phyloP scores from a whole-genome alignment of 2,329 filamentous ascomycete genomes.

The Phaeophleospora eucalypticola region DNA sequence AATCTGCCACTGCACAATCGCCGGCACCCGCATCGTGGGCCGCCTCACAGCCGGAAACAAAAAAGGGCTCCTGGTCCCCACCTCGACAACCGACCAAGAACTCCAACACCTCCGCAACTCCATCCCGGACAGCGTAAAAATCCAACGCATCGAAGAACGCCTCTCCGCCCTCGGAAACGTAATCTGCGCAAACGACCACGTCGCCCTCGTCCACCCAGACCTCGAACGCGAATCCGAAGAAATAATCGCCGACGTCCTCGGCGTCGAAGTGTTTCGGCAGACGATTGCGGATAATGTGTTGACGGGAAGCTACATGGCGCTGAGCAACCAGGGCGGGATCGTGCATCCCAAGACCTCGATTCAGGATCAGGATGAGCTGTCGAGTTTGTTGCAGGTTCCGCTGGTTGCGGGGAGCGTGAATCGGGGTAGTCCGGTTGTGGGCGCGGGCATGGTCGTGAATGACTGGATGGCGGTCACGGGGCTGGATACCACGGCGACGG shows the following conservation, averaged over 20 bases:
- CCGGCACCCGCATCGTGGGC: constrained; percentile 92
- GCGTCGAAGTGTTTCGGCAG: constrained; percentile 86
- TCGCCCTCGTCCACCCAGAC: constrained; percentile 92
- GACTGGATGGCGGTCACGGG: constrained; percentile 98
- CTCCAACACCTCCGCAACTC: constrained; percentile 94
- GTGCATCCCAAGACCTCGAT: constrained; percentile 97
- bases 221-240: constrained; percentile 97
- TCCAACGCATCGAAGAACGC: constrained; percentile 96
- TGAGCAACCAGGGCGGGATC: constrained; percentile 93
- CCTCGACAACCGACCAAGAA: constrained; percentile 95
- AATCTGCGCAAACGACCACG: constrained; percentile 94
- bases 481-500: constrained; percentile 92
- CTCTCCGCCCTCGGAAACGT: constrained; percentile 95
- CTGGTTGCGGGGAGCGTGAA: constrained; percentile 93
- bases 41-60: constrained; percentile 94
- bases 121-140: constrained; percentile 84
- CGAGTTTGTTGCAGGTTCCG: constrained; percentile 87
- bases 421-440: constrained; percentile 88
- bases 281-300: constrained; percentile 96
- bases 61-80: constrained; percentile 93
- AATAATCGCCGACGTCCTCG: constrained; percentile 91
- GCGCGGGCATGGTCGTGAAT: constrained; percentile 93
- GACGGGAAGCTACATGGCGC: constrained; percentile 91
- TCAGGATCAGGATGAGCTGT: constrained; percentile 96
- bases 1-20: constrained; percentile 94